phyloP scores from a whole-genome alignment of 768 basidiomycete genomes.

The Lanmaoa pseudosensibilis region DNA sequence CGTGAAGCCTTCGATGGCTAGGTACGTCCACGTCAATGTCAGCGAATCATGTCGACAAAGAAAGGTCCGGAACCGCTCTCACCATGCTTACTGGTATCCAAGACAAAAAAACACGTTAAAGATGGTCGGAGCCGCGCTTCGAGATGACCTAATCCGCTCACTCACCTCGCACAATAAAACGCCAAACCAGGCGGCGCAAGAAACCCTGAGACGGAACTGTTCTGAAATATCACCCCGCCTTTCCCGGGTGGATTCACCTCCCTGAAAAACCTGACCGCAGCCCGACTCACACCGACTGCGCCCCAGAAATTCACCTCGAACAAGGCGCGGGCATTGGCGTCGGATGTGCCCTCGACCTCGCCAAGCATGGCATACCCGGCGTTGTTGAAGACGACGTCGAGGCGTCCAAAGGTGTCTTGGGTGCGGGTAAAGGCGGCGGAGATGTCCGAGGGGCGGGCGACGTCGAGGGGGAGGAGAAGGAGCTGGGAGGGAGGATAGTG shows the following conservation, averaged over 20 bases:
- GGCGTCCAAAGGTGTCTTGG: slow-evolving; percentile 35
- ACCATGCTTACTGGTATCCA: slow-evolving; percentile 13
- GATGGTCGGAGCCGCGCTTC: neutral
- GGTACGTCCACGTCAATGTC: neutral
- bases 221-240: slow-evolving; percentile 16
- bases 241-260: slow-evolving; percentile 29
- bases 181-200: slow-evolving; percentile 2
- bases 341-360: slow-evolving; percentile 37
- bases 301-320: slow-evolving; percentile 36
- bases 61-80: neutral
- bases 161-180: slow-evolving; percentile 16
- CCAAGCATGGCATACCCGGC: slow-evolving; percentile 32
- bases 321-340: slow-evolving; percentile 29
- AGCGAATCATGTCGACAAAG: neutral
- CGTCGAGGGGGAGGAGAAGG: slow-evolving; percentile 40
- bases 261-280: slow-evolving; percentile 33
- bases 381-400: slow-evolving; percentile 49
- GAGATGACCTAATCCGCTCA: neutral
- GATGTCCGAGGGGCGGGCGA: slow-evolving; percentile 34
- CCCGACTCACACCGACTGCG: slow-evolving; percentile 17
- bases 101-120: neutral
- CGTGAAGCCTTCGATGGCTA: slow-evolving; percentile 12
- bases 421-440: slow-evolving; percentile 33
- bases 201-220: slow-evolving; percentile 9
- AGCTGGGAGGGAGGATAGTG: slow-evolving; percentile 32